These are phyloP conservation scores for Amanita thiersii DNA, from an alignment of 768 basidiomycete genomes.

Conservation along the genomic window DNA sequence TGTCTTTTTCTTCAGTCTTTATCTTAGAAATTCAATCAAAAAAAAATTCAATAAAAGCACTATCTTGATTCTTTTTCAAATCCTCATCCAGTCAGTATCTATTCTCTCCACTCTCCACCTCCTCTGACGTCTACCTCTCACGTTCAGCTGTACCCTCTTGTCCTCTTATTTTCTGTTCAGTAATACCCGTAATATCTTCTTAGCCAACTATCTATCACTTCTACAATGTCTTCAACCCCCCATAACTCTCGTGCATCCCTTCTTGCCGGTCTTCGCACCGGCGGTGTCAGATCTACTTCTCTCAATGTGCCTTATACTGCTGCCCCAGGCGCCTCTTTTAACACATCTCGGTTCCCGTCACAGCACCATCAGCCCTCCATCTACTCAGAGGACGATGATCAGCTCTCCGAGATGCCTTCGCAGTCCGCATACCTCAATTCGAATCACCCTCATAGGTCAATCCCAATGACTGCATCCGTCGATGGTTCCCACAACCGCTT, in stretches of 20 bases:
- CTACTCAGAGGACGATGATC: slow-evolving; percentile 49
- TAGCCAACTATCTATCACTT: slow-evolving; percentile 25
- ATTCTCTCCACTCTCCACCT: slow-evolving; percentile 10
- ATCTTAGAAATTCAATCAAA: slow-evolving; percentile 17
- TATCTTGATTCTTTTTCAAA: slow-evolving; percentile 18
- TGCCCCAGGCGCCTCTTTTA: slow-evolving; percentile 55
- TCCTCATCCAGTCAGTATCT: slow-evolving; percentile 3
- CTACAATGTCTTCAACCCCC: slow-evolving; percentile 36
- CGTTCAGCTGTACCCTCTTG: slow-evolving; percentile 24
- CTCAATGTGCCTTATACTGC: slow-evolving; percentile 58
- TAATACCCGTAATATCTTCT: slow-evolving; percentile 24
- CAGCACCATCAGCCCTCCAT: slow-evolving; percentile 29
- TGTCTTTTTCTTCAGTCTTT: slow-evolving; percentile 20
- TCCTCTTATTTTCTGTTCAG: slow-evolving; percentile 25
- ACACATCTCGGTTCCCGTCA: slow-evolving; percentile 48
- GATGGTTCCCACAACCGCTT: slow-evolving; percentile 65
- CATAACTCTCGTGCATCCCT: slow-evolving; percentile 71
- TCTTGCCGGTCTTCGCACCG: slow-evolving; percentile 83
- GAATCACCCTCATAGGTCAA: slow-evolving; percentile 25
- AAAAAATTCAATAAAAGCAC: slow-evolving; percentile 13
- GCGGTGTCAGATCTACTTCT: slow-evolving; percentile 78
- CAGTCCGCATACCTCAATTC: slow-evolving; percentile 43
- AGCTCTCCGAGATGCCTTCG: slow-evolving; percentile 47
- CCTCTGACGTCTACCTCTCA: slow-evolving; percentile 14
- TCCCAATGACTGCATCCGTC: slow-evolving; percentile 64